These are phyloP conservation scores for Pseudopithomyces maydicus DNA, from an alignment of 2,329 filamentous ascomycete species.

Conservation along the genomic window DNA sequence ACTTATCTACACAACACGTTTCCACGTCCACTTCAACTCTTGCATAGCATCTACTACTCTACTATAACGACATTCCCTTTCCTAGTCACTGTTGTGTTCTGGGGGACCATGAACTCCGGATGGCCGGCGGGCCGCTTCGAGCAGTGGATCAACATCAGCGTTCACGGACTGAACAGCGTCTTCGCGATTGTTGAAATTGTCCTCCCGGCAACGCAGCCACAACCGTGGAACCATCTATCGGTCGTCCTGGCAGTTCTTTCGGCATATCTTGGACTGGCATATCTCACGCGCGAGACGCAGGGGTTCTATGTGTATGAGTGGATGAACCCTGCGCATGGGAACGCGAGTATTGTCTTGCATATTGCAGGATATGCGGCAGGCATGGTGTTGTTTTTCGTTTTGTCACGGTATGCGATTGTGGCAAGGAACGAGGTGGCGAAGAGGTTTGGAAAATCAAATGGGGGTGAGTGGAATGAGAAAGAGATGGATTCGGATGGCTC, in stretches of 20 bases:
- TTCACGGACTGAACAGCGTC: not conserved
- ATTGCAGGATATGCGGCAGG: not conserved
- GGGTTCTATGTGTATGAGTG: not conserved
- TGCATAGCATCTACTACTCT: not conserved
- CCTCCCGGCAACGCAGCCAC: not conserved
- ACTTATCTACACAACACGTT: not conserved
- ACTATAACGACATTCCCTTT: not conserved
- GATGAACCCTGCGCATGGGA: not conserved
- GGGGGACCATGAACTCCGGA: not conserved
- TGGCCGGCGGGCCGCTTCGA: not conserved
- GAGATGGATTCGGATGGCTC: not conserved
- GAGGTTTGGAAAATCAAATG: not conserved
- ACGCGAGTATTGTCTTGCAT: not conserved
- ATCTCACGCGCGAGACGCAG: not conserved
- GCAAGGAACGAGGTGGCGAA: not conserved
- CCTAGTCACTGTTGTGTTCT: not conserved
- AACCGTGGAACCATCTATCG: not conserved
- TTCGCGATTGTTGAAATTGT: not conserved
- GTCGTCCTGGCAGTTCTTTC: not conserved
- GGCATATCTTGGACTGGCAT: not conserved
- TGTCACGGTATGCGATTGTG: not conserved
- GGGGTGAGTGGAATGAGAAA: not conserved
- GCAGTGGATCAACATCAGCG: not conserved
- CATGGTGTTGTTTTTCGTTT: not conserved
- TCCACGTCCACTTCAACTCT: not conserved